Evolutionary conservation across 345 rosid species (phyloP).

Genomic region (Moricandia moricandioides): DNA sequence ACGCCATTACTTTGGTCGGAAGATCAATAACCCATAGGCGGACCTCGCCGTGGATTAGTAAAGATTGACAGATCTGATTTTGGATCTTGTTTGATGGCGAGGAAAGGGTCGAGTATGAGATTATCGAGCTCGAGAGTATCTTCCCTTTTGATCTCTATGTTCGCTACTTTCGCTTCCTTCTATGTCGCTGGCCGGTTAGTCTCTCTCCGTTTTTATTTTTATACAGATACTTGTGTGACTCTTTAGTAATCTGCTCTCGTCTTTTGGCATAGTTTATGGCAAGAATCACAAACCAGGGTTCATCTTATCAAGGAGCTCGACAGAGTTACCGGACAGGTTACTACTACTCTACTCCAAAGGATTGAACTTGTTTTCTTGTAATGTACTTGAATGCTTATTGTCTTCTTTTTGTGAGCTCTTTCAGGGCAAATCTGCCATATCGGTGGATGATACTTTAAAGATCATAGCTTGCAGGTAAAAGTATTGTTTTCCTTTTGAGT

Average conservation of each 20-base stretch:
- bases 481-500: background rate
- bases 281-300: slow-evolving; percentile 80
- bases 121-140: slow-evolving; percentile 48
- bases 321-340: slow-evolving; percentile 69
- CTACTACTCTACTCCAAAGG: background rate
- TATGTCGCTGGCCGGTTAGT: slow-evolving; percentile 81
- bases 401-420: background rate
- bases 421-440: slow-evolving; percentile 80
- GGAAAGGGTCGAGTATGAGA: slow-evolving; percentile 48
- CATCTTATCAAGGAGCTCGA: slow-evolving; percentile 72
- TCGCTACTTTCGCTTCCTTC: slow-evolving; percentile 62
- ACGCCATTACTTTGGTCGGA: too few relatives aligned
- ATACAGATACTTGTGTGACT: too few relatives aligned
- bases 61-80: too few relatives aligned
- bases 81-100: slow-evolving; percentile 25
- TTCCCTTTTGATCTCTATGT: slow-evolving; percentile 63
- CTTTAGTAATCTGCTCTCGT: too few relatives aligned
- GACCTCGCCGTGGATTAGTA: too few relatives aligned
- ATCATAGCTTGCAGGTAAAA: slow-evolving; percentile 80
- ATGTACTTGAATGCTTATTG: background rate
- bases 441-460: slow-evolving; percentile 89
- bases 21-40: too few relatives aligned
- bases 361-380: too few relatives aligned
- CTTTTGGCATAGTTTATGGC: slow-evolving; percentile 62
- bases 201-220: background rate